Conservation (phyloP, 108 stramenopile genomes). For the Parmales sp. region DNA sequence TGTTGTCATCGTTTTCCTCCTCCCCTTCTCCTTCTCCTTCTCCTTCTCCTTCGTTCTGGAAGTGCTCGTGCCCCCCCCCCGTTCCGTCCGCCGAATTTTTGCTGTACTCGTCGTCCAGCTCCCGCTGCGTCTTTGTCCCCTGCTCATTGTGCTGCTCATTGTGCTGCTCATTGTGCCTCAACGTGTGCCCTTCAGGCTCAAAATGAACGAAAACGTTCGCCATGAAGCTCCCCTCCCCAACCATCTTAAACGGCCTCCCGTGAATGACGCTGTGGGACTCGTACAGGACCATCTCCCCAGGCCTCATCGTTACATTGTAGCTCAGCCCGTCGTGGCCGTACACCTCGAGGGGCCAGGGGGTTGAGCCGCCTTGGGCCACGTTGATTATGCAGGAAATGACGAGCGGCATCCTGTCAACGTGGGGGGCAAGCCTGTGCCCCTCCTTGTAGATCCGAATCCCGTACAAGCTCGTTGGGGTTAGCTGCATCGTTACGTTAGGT, state of each 20-base stretch:
- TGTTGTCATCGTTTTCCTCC: background rate
- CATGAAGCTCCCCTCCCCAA: slow-evolving; percentile 50
- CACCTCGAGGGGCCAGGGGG: slow-evolving; percentile 82
- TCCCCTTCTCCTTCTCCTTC: slow-evolving; percentile 8
- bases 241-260: slow-evolving; percentile 83
- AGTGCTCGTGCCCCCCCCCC: no score
- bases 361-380: slow-evolving; percentile 53
- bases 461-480: slow-evolving; percentile 62
- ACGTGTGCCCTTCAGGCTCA: slow-evolving; percentile 54
- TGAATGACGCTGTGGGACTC: slow-evolving; percentile 81
- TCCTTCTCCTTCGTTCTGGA: no score
- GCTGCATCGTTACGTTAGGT: no score
- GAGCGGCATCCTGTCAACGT: slow-evolving; percentile 80
- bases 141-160: slow-evolving; percentile 29
- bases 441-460: slow-evolving; percentile 76
- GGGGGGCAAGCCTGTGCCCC: slow-evolving; percentile 64
- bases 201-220: slow-evolving; percentile 85
- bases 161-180: slow-evolving; percentile 11
- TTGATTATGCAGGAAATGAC: slow-evolving; percentile 79
- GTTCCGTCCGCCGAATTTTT: background rate
- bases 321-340: slow-evolving; percentile 73
- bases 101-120: slow-evolving; percentile 6
- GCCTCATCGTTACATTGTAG: slow-evolving; percentile 74
- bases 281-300: slow-evolving; percentile 84
- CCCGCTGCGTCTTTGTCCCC: slow-evolving; percentile 21